Base-by-base conservation (phyloP, 73 alveolate genomes). In the Tetrahymena malaccensis region DNA sequence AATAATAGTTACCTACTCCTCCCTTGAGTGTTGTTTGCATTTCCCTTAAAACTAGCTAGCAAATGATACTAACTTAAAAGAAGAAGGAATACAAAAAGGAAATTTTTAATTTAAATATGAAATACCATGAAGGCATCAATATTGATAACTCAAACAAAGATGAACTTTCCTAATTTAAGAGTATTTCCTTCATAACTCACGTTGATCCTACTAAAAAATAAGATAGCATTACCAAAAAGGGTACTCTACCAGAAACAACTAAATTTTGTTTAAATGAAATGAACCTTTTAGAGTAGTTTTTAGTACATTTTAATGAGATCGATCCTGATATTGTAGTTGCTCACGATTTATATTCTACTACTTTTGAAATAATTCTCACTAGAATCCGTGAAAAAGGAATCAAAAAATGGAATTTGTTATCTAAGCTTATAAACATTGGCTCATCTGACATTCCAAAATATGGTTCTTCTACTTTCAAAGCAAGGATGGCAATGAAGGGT, bases 281-380 rank as follows among this genome's bases (percentile, higher is more conserved):
- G 94, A 94, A 85, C 93, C 94, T 99, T 96, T 89, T 99, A 19
- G 98, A 97, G 94, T 57, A 89, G 11, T 99, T 99, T 96, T 94
- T 98, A 37, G 89, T 96, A 50, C 94, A 94, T 94, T 94, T 98
- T n/a, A 95, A 96, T 95, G 93, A 94, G 55, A 95, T 96, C 93
- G 99, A 99, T 95, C 99, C 99, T 11, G 99, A 99, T 96, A 96
- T 98, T 37, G 94, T 99, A 11, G 98, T 98, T 6, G 99, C 99
- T 1, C 99, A 99, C 96, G 99, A 98, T 94, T 94, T 99, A 50
- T 96, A 98, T 85, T 97, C 97, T 93, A 98, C 98, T 25, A 96
- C 97, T 93, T 93, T 98, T 55, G 99, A 97, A 15, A 93, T 96
- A 94, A 95, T 99, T 17, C 96, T 97, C 57, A 97, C 98, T 50